Percentiles rank a stretch among this genome's conserved stretches.
Conservation (phyloP, 2,329 filamentous ascomycete species). For the Colletotrichum euphorbiae region DNA sequence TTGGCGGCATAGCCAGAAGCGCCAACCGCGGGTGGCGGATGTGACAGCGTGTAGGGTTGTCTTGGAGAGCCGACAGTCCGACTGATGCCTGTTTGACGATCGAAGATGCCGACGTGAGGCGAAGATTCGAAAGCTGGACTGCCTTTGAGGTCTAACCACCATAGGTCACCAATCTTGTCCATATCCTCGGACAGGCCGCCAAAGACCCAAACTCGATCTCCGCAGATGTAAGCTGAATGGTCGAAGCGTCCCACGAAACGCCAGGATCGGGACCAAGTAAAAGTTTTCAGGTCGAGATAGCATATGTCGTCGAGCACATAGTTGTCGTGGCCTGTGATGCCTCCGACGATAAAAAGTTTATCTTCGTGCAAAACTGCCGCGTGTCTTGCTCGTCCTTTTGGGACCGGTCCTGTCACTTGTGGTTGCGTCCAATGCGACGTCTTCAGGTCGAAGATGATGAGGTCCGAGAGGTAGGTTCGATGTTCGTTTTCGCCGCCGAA, state of each 20-base stretch:
- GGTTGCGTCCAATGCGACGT: constrained; percentile 97
- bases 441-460: constrained; percentile 95
- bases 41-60: constrained; percentile 62
- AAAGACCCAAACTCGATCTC: constrained; percentile 94
- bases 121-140: constrained; percentile 84
- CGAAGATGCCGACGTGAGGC: constrained; percentile 66
- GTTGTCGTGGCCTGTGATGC: constrained; percentile 93
- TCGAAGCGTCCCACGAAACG: constrained; percentile 95
- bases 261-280: constrained; percentile 97
- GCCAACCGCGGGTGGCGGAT: constrained; percentile 62
- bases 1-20: constrained; percentile 75
- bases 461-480: constrained; percentile 91
- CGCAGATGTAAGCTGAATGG: constrained; percentile 93
- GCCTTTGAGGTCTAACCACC: constrained; percentile 96
- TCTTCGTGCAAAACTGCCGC: constrained; percentile 95
- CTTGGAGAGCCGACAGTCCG: constrained; percentile 64
- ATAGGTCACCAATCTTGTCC: constrained; percentile 95
- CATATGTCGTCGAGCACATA: constrained; percentile 95
- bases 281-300: constrained; percentile 96
- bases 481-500: constrained; percentile 99
- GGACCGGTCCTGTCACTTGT: constrained; percentile 83
- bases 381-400: constrained; percentile 91
- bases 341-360: constrained; percentile 94
- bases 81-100: constrained; percentile 57
- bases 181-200: constrained; percentile 95